These are phyloP conservation scores for Cantharellus cinnabarinus DNA, from an alignment of 768 basidiomycete species.

Conservation along the genomic window DNA sequence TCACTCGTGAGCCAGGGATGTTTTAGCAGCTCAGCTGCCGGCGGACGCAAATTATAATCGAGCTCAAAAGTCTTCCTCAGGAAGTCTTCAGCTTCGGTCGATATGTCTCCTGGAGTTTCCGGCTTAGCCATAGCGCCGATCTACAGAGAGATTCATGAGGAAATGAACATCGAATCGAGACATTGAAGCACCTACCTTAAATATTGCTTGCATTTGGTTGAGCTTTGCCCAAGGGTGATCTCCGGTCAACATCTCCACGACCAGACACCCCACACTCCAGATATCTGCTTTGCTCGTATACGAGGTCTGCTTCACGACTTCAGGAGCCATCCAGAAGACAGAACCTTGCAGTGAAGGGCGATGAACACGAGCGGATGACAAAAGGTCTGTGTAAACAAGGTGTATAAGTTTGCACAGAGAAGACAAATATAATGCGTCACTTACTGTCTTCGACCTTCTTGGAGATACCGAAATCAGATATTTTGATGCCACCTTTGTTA, in stretches of 20 bases:
- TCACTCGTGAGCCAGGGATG: conserved; percentile 43
- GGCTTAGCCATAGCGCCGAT: conserved; percentile 85
- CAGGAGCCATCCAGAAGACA: conserved; percentile 99
- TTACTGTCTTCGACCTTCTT: conserved; percentile 93
- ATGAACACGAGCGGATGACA: conserved; percentile 45
- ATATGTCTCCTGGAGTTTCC: conserved; percentile 77
- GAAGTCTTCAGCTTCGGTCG: conserved; percentile 72
- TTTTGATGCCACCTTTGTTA: conserved; percentile 94
- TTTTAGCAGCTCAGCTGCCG: conserved; percentile 52
- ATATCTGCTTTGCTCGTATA: conserved; percentile 89
- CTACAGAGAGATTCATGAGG: conserved; percentile 20
- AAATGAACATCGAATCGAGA: neutral
- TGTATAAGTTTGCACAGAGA: conserved; percentile 12
- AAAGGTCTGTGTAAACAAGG: conserved; percentile 15
- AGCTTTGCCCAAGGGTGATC: conserved; percentile 91
- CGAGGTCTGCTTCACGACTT: conserved; percentile 88
- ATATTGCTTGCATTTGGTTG: conserved; percentile 98
- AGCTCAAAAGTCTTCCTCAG: conserved; percentile 71
- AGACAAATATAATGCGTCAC: conserved; percentile 20
- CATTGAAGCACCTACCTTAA: conserved; percentile 38
- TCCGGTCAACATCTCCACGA: conserved; percentile 93
- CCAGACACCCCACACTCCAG: conserved; percentile 87
- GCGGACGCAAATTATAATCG: conserved; percentile 59
- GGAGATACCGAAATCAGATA: conserved; percentile 90
- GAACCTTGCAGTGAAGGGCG: conserved; percentile 91